Conservation (phyloP, 352 stramenopile genomes). For the Plasmopara viticola region DNA sequence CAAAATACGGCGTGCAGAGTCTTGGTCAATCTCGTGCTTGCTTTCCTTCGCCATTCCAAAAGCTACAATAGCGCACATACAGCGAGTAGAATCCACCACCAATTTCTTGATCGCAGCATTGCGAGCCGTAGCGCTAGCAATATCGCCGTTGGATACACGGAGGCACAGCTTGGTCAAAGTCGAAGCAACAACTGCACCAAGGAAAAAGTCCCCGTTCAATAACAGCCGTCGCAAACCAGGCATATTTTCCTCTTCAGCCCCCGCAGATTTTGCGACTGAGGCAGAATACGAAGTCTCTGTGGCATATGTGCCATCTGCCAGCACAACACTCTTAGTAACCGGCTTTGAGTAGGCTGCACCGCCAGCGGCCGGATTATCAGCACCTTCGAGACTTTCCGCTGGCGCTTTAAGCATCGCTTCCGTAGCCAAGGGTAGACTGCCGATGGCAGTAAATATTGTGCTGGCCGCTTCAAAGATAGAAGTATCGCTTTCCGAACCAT, state of each 20-base stretch:
- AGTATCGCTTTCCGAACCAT: slow-evolving; percentile 53
- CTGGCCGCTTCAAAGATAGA: slow-evolving; percentile 69
- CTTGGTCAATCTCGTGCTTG: slow-evolving; percentile 87
- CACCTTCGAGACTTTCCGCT: slow-evolving; percentile 18
- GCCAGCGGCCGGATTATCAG: slow-evolving; percentile 17
- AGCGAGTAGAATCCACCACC: slow-evolving; percentile 61
- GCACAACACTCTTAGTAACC: slow-evolving; percentile 96
- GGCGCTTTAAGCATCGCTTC: slow-evolving; percentile 45
- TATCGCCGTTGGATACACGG: slow-evolving; percentile 56
- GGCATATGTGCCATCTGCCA: slow-evolving; percentile 99
- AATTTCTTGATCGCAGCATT: slow-evolving; percentile 55
- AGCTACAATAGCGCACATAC: slow-evolving; percentile 68
- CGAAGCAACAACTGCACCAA: slow-evolving; percentile 89
- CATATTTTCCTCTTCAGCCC: slow-evolving; percentile 59
- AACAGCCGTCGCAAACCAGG: slow-evolving; percentile 85
- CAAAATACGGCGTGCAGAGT: slow-evolving; percentile 94
- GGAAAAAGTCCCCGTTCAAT: slow-evolving; percentile 94
- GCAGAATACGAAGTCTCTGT: slow-evolving; percentile 92
- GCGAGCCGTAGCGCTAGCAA: slow-evolving; percentile 41
- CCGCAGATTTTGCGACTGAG: slow-evolving; percentile 32
- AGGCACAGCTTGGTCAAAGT: slow-evolving; percentile 97
- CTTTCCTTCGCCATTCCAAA: slow-evolving; percentile 68
- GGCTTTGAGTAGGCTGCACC: slow-evolving; percentile 79
- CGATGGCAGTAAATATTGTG: slow-evolving; percentile 87
- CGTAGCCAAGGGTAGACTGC: slow-evolving; percentile 63